Base-by-base conservation (phyloP, 2,329 filamentous ascomycete genomes). In the Coniella lustricola region DNA sequence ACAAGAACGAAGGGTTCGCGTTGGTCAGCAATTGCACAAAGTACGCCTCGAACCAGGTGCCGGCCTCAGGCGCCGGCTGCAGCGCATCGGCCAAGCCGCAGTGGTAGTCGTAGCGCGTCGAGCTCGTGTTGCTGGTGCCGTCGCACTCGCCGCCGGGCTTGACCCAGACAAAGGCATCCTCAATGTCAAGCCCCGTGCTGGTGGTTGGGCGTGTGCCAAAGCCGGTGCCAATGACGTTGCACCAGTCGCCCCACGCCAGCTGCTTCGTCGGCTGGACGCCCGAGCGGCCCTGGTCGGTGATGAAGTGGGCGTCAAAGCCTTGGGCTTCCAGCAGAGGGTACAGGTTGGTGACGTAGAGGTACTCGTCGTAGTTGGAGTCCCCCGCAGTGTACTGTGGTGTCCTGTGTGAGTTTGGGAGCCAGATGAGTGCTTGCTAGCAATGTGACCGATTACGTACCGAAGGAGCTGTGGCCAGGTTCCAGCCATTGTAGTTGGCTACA, bases 91-190 rank as follows among this genome's bases (percentile, higher is more conserved):
- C 53, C 9, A 68, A 64, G 25, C 79, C 78, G 52, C 76, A 79
- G 64, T 76, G 67, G 45, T 50, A 55, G 64, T 81, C 77, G 60
- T 76, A 81, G 45, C 74, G 73, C 17, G 64, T 55, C 10, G 78
- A 71, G 33, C 57, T 64, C 37, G 65, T 68, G 58, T 78, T 64
- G 32, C 69, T 74, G 34, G 71, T 74, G 55, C 71, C 71, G 54
- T 75, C 71, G 41, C 68, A 85, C 61, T 76, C 74, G 53, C 74
- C 74, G 55, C 82, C 82, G 4, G 82, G 82, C 73, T 85, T 86
- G 56, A 85, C 69, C 82, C 82, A 85, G 50, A 85, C 82, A 55
- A 85, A 82, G 37, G 82, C 80, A 61, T 86, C 83, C 32, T 76
- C 69, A 17, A 82, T 67, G 2, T 65, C 60, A 53, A 79, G 72